These are phyloP conservation scores for Sphagnum magellanicum DNA, from an alignment of 228 moss, liverwort and hornwort species.

Conservation along the genomic window DNA sequence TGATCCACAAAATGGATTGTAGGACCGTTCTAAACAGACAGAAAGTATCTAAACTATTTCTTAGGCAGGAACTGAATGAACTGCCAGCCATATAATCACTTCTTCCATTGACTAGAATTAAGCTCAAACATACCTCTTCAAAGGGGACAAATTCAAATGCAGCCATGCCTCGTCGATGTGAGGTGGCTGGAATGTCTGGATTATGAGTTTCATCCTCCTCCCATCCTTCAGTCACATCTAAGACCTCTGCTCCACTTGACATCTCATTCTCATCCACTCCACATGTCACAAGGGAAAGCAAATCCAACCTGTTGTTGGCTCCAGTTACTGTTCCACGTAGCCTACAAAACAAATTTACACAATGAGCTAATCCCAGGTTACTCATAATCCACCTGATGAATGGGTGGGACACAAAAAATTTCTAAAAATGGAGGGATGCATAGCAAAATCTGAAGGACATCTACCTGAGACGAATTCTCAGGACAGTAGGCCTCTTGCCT, in stretches of 20 bases:
- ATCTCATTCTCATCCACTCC: slow-evolving; percentile 66
- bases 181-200: slow-evolving; percentile 87
- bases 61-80: too few relatives aligned
- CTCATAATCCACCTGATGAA: too few relatives aligned
- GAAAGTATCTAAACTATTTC: too few relatives aligned
- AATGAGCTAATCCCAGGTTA: too few relatives aligned
- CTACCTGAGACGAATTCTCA: slow-evolving; percentile 86
- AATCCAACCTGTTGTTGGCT: slow-evolving; percentile 81
- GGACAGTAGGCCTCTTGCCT: slow-evolving; percentile 71
- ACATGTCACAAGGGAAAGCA: slow-evolving; percentile 74
- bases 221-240: slow-evolving; percentile 68
- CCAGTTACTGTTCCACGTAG: slow-evolving; percentile 80
- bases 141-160: slow-evolving; percentile 88
- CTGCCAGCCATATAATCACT: background rate
- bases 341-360: slow-evolving; percentile 18
- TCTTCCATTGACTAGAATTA: background rate
- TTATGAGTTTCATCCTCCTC: slow-evolving; percentile 85
- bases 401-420: too few relatives aligned
- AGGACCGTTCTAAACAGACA: too few relatives aligned
- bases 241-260: slow-evolving; percentile 46
- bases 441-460: background rate
- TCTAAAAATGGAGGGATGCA: too few relatives aligned
- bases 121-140: slow-evolving; percentile 58
- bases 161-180: slow-evolving; percentile 78
- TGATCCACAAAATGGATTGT: too few relatives aligned